Evolutionary conservation across 2,329 filamentous ascomycete genomes (phyloP), one percentile per base, ranked within the genome.

Genomic region (Exophiala calicioides): DNA sequence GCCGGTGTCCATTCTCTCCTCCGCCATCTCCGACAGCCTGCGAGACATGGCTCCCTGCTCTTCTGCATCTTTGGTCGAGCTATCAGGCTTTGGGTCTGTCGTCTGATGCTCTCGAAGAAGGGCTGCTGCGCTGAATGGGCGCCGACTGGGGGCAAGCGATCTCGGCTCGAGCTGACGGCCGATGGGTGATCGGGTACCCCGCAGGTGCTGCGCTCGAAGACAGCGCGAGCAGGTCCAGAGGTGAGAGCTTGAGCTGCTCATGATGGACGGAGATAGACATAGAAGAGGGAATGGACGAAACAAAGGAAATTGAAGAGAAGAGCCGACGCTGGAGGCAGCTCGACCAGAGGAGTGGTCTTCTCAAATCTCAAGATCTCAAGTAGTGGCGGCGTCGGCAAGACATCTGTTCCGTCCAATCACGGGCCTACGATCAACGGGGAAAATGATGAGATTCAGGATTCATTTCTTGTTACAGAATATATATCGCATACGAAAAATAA

Each of bases 11-110:
- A 84, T 65, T 12, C 72, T 71, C 52, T 82, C 75, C 53, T 84
- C 79, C 32, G 76, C 80, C 78, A 85, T 78, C 48, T 78, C 72
- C 3, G 74, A 72, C 47, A 84, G 64, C 13, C 79, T 71, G 13
- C 77, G 68, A 2, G 77, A 76, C 74, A 84, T 77, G 15, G 80
- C 79, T 4, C 80, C 78, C 47, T 75, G 64, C 43, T 72, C 65
- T 33, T 69, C 54, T 21, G 35, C 44, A 46, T 52, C 42, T 24
- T 42, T 23, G 18, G 3, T 15, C 5, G 15, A 12, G 21, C 10
- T 23, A 13, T 23, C 29, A 6, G 24, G 7, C 21, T 43, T 33
- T 5, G 38, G 18, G 2, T 32, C 30, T 3, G 46, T 26, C 20
- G 47, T n/a, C 18, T 39, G 37, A 13, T 53, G 42, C 5, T 43